A percentile compares a stretch with the other conserved stretches of the same genome.
These are phyloP conservation scores for Ustilago curta DNA, from an alignment of 1,284 basidiomycete genomes.

Conservation along the genomic window DNA sequence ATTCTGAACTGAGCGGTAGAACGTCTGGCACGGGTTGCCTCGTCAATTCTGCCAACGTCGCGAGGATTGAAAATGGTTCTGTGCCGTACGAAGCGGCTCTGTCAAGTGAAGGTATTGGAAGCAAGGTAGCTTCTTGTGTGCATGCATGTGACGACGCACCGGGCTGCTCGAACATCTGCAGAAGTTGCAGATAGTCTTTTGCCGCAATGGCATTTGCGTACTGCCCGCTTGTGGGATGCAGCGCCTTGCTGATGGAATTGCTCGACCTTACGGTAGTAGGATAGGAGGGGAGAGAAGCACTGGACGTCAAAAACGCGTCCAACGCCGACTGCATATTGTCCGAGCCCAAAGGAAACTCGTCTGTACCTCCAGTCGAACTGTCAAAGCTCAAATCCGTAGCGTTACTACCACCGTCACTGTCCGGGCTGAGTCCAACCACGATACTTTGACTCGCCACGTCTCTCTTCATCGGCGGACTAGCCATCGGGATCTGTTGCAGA, in stretches of 20 bases:
- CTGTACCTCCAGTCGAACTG: neutral
- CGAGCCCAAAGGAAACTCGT: neutral
- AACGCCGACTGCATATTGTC: slow-evolving; percentile 11
- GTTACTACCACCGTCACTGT: slow-evolving; percentile 13
- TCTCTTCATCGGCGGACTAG: slow-evolving; percentile 5
- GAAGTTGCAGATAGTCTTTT: slow-evolving; percentile 12
- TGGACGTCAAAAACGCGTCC: slow-evolving; percentile 7
- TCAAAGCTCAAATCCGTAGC: slow-evolving; percentile 3
- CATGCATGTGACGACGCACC: neutral
- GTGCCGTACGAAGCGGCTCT: neutral
- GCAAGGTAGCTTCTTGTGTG: neutral
- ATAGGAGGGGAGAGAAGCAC: neutral
- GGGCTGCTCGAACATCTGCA: slow-evolving; percentile 9
- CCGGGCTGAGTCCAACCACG: slow-evolving; percentile 1
- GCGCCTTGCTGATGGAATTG: neutral
- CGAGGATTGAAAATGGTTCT: slow-evolving; percentile 10
- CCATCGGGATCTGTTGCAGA: slow-evolving; percentile 22
- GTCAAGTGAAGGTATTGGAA: neutral
- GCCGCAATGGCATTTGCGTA: too few relatives aligned
- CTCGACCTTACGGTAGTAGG: neutral
- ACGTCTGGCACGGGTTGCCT: slow-evolving; percentile 11
- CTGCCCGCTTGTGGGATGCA: too few relatives aligned
- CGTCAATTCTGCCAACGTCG: slow-evolving; percentile 14
- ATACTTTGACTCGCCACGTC: neutral
- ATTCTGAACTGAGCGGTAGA: slow-evolving; percentile 2